Conservation (phyloP, 768 basidiomycete genomes). For the Hydnum rufescens region DNA sequence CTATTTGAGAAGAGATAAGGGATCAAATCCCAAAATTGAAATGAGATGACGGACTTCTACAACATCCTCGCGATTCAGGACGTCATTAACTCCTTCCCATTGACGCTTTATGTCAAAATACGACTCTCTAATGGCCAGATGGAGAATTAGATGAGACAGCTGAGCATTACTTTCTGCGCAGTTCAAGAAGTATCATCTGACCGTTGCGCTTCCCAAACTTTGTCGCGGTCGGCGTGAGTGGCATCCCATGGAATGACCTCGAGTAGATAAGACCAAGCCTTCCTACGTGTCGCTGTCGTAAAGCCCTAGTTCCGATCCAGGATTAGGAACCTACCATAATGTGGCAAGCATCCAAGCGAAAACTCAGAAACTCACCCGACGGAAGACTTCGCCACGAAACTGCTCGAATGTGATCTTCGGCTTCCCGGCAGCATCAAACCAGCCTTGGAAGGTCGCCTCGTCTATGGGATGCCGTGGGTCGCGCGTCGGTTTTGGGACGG, state of each 20-base stretch:
- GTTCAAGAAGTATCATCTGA: slow-evolving; percentile 16
- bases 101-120: slow-evolving; percentile 56
- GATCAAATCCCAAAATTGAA: slow-evolving; percentile 9
- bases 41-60: slow-evolving; percentile 41
- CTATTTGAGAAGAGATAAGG: slow-evolving; percentile 17
- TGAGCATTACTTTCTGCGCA: not conserved
- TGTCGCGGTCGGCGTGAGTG: slow-evolving; percentile 37
- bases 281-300: slow-evolving; percentile 38
- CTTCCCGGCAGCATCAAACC: slow-evolving; percentile 56
- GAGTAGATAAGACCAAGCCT: slow-evolving; percentile 80
- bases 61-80: slow-evolving; percentile 60
- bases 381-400: slow-evolving; percentile 60
- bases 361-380: slow-evolving; percentile 22
- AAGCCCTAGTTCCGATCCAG: slow-evolving; percentile 26
- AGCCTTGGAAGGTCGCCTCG: slow-evolving; percentile 47
- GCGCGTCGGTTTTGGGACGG: slow-evolving; percentile 64
- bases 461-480: slow-evolving; percentile 64
- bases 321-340: not conserved
- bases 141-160: slow-evolving; percentile 4
- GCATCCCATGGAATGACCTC: slow-evolving; percentile 70
- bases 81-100: slow-evolving; percentile 71
- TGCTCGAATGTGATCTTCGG: slow-evolving; percentile 46
- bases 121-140: slow-evolving; percentile 27
- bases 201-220: slow-evolving; percentile 45
- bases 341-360: not conserved